Percentiles rank a stretch among this genome's conserved stretches.
Evolutionary conservation across 805 yeast species (phyloP).

Genomic region (Candida oleophila): DNA sequence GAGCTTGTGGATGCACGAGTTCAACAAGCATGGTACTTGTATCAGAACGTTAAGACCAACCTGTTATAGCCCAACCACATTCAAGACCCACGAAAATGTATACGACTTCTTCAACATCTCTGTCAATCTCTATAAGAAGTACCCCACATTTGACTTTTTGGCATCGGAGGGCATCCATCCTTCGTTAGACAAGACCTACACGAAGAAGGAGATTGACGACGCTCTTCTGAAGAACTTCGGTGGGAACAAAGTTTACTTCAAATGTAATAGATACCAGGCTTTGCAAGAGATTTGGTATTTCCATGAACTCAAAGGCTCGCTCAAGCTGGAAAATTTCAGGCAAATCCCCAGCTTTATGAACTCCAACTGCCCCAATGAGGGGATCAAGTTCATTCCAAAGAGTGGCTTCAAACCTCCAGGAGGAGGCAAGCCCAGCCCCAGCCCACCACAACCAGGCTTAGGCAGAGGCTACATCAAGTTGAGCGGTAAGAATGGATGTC

Average conservation of each 20-base stretch:
- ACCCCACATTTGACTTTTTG: constrained; percentile 37
- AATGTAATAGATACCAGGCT: constrained; percentile 32
- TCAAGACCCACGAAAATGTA: constrained; percentile 19
- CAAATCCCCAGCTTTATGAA: constrained; percentile 58
- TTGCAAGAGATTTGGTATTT: constrained; percentile 81
- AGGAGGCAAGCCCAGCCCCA: constrained; percentile 25
- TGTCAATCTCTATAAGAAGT: constrained; percentile 29
- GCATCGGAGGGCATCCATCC: constrained; percentile 37
- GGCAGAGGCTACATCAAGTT: constrained; percentile 42
- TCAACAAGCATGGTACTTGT: constrained; percentile 45
- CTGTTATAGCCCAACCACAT: constrained; percentile 28
- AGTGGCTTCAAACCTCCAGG: constrained; percentile 24
- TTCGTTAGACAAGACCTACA: constrained; percentile 29
- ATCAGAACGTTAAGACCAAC: constrained; percentile 35
- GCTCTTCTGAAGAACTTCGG: constrained; percentile 32
- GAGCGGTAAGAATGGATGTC: constrained; percentile 62
- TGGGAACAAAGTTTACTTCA: constrained; percentile 34
- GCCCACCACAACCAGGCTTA: constrained; percentile 9
- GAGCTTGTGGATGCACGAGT: constrained; percentile 42
- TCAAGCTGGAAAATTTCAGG: constrained; percentile 58
- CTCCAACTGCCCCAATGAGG: constrained; percentile 65
- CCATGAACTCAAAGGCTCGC: constrained; percentile 72
- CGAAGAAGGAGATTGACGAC: constrained; percentile 25
- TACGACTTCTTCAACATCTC: constrained; percentile 30
- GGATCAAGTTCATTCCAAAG: constrained; percentile 74